Evolutionary conservation across 129 eudicot species (phyloP).

Genomic region (Tagetes patula): DNA sequence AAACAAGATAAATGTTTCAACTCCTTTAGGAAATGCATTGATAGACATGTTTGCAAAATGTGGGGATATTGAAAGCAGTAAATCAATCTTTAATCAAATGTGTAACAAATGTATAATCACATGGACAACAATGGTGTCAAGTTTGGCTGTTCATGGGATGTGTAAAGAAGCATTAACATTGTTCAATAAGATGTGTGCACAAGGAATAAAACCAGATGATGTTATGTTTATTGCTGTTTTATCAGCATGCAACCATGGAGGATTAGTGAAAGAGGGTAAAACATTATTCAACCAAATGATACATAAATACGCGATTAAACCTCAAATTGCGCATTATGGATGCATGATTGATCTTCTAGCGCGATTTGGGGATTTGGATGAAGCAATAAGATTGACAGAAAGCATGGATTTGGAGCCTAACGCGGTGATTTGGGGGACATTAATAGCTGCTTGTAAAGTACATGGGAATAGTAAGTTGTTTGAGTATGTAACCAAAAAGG

Average conservation of each 20-base stretch:
- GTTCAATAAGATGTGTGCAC: constrained; percentile 41
- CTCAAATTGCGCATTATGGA: constrained; percentile 65
- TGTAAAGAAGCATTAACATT: constrained; percentile 50
- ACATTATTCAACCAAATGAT: constrained; percentile 48
- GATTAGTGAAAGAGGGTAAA: constrained; percentile 58
- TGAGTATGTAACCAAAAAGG: constrained; percentile 44
- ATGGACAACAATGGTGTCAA: constrained; percentile 68
- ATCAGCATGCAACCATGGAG: constrained; percentile 70
- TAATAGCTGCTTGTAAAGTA: constrained; percentile 50
- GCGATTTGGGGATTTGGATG: constrained; percentile 52
- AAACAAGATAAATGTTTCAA: constrained; percentile 38
- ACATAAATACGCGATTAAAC: constrained; percentile 33
- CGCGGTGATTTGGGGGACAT: constrained; percentile 60
- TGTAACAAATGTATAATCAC: constrained; percentile 50
- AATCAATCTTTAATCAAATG: constrained; percentile 40
- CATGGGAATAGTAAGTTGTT: constrained; percentile 48
- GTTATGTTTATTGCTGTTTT: constrained; percentile 58
- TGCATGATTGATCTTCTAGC: constrained; percentile 67
- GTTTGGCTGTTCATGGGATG: constrained; percentile 49
- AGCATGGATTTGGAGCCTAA: constrained; percentile 57
- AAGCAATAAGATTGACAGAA: constrained; percentile 47
- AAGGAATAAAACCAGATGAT: constrained; percentile 55
- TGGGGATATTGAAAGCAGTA: constrained; percentile 56
- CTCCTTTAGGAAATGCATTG: constrained; percentile 59
- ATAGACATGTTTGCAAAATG: constrained; percentile 72